phyloP scores from a whole-genome alignment of 768 basidiomycete species.

The Naganishia friedmannii region DNA sequence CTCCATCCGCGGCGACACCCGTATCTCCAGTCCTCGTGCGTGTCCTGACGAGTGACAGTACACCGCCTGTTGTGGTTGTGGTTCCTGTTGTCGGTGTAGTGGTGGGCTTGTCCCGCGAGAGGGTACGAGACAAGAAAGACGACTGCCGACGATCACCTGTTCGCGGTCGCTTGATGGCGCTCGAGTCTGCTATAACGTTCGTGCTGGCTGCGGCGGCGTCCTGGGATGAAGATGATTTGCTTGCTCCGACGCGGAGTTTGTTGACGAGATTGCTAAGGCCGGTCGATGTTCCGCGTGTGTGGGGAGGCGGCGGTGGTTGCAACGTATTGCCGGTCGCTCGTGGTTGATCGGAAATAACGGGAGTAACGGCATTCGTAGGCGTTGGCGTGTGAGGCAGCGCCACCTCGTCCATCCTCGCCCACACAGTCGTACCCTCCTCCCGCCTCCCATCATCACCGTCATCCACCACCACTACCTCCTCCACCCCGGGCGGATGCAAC shows the following conservation, averaged over 20 bases:
- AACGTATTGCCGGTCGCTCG: background rate
- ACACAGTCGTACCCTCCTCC: no score
- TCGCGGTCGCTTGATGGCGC: background rate
- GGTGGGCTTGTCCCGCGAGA: background rate
- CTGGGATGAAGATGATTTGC: no score
- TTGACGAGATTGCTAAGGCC: background rate
- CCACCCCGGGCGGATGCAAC: constrained; percentile 44
- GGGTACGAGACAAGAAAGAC: background rate
- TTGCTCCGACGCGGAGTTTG: background rate
- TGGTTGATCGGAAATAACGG: background rate
- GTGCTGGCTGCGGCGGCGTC: no score
- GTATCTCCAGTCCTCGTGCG: background rate
- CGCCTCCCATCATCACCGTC: constrained; percentile 12
- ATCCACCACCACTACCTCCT: constrained; percentile 12
- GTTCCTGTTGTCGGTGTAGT: background rate
- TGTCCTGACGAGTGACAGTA: background rate
- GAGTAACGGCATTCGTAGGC: no score
- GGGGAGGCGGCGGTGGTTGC: background rate
- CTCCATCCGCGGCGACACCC: no score
- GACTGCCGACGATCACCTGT: background rate
- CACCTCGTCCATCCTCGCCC: constrained; percentile 8
- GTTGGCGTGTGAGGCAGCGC: no score
- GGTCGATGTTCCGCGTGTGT: no score
- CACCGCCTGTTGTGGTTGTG: background rate
- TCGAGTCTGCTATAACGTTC: no score